phyloP scores from a whole-genome alignment of 495 filamentous ascomycete species.

The Mycothermus thermophilus region DNA sequence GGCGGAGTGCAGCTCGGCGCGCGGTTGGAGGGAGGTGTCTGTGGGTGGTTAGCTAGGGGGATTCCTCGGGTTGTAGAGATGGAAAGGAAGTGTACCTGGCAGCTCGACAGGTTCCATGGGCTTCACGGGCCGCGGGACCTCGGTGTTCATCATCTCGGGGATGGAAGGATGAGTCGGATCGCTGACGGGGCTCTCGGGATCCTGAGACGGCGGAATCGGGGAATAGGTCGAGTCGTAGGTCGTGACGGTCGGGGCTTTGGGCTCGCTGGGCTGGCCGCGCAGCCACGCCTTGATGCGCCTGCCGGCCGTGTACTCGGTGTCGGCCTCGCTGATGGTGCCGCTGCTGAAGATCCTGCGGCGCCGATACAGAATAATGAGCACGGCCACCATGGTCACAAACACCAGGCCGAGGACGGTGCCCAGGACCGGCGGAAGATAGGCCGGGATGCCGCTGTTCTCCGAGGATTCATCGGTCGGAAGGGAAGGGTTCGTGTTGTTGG shows the following conservation, averaged over 20 bases:
- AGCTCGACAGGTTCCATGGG: constrained; percentile 30
- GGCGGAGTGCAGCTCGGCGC: constrained; percentile 24
- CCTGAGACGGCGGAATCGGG: constrained; percentile 5
- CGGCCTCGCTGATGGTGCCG: constrained; percentile 24
- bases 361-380: constrained; percentile 42
- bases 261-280: constrained; percentile 19
- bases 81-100: constrained; percentile 21
- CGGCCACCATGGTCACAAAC: constrained; percentile 38
- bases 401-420: constrained; percentile 53
- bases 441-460: constrained; percentile 33
- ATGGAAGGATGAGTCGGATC: constrained; percentile 7
- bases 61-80: no score
- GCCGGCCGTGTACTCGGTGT: constrained; percentile 31
- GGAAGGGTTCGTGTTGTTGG: constrained; percentile 23
- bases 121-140: no score
- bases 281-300: constrained; percentile 34
- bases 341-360: constrained; percentile 29
- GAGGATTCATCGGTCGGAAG: background rate
- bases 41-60: background rate
- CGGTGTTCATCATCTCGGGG: constrained; percentile 27
- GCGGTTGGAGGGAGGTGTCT: background rate
- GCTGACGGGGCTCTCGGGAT: constrained; percentile 14
- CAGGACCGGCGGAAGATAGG: constrained; percentile 49
- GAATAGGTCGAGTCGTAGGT: constrained; percentile 26
- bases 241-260: constrained; percentile 34